Evolutionary conservation across 1,139 yeast genomes (phyloP), one percentile per base, ranked within the genome.

Genomic region (Pneumocystis wakefieldiae): DNA sequence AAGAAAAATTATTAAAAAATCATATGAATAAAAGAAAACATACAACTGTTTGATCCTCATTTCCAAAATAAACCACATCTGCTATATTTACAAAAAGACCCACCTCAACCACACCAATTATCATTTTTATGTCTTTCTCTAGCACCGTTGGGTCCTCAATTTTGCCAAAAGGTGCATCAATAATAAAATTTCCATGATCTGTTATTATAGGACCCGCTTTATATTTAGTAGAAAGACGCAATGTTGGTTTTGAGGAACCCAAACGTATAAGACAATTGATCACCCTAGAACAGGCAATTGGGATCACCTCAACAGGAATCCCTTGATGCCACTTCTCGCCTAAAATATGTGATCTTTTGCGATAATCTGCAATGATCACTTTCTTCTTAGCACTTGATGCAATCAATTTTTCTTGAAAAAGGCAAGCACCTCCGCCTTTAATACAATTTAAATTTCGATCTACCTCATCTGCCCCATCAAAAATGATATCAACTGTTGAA

Each of bases 121-220:
- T 76, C 63, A 78, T 73, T 75, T 88, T 90, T 74, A 94, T 84
- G 69, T 82, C 73, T 37, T 72, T 73, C 60, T 71, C 70, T 12
- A 64, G 59, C 28, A 67, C 62, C 29, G 70, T 73, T 3, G 91
- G 86, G 69, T 86, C 83, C 32, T 76, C 73, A 63, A 94, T 83
- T 64, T 80, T 81, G 39, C 96, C 97, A 72, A 94, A 92, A 73
- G 90, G 91, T 38, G 96, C 95, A 75, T 94, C 99, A 66, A 94
- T 82, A 68, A 94, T 81, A 73, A 90, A 88, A 75, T 91, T 92
- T 74, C 91, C 90, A 76, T 94, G 94, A 74, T 94, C 99, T 57
- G 98, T 91, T 66, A 94, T 87, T n/a, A 90, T 86, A 8, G 98
- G 98, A 24, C 99, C 99, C 5, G 98, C 98, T 76, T 94, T 94